These are phyloP conservation scores for Sugiyamaella americana DNA, from an alignment of 805 yeast genomes.

Conservation along the genomic window DNA sequence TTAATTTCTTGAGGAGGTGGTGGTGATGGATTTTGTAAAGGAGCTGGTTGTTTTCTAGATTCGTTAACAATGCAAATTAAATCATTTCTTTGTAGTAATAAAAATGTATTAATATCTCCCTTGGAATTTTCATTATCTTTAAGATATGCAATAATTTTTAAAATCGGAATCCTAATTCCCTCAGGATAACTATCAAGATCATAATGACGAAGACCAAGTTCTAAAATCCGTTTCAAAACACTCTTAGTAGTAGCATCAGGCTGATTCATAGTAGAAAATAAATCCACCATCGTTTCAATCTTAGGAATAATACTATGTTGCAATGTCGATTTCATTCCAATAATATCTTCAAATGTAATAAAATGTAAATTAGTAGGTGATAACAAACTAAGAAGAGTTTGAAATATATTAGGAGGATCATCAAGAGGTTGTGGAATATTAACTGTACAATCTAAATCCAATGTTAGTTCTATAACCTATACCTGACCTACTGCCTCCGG, in stretches of 20 bases:
- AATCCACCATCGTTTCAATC: slow-evolving; percentile 8
- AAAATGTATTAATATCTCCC: slow-evolving; percentile 37
- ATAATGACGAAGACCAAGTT: slow-evolving; percentile 42
- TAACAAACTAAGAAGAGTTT: slow-evolving; percentile 47
- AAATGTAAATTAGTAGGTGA: slow-evolving; percentile 27
- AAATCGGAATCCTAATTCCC: slow-evolving; percentile 63
- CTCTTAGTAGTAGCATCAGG: slow-evolving; percentile 45
- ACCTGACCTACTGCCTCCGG: too few species aligned
- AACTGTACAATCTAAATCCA: not conserved
- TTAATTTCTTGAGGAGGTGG: slow-evolving; percentile 31
- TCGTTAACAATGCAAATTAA: slow-evolving; percentile 32
- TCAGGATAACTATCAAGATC: slow-evolving; percentile 64
- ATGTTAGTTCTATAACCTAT: too few species aligned
- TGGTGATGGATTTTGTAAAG: not conserved
- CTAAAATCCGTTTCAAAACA: slow-evolving; percentile 57
- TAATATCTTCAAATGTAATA: slow-evolving; percentile 13
- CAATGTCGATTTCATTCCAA: slow-evolving; percentile 3
- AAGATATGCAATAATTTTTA: slow-evolving; percentile 33
- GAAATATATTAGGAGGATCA: slow-evolving; percentile 55
- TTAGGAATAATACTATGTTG: slow-evolving; percentile 14
- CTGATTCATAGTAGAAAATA: slow-evolving; percentile 32
- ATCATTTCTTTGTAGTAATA: slow-evolving; percentile 65
- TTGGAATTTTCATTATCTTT: slow-evolving; percentile 2
- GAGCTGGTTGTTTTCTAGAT: not conserved
- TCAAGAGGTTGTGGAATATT: slow-evolving; percentile 39